phyloP scores from a whole-genome alignment of 2,329 filamentous ascomycete species.

The Trichoderma simmonsii region DNA sequence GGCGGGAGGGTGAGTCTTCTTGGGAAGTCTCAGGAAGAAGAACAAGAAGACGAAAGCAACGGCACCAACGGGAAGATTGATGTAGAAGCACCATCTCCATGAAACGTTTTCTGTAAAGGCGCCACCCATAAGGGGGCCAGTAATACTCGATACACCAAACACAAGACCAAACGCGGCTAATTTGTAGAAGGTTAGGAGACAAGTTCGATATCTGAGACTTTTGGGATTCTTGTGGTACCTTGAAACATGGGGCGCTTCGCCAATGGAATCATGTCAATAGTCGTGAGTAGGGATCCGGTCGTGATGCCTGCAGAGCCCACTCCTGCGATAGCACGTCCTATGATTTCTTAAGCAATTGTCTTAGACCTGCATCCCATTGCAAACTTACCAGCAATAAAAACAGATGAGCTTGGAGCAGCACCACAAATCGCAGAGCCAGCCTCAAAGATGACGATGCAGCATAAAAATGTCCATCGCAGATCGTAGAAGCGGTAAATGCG shows the following conservation, averaged over 20 bases:
- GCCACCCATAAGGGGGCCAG: conserved; percentile 53
- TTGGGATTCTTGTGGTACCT: conserved; percentile 25
- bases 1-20: conserved; percentile 29
- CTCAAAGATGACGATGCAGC: conserved; percentile 51
- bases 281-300: conserved; percentile 54
- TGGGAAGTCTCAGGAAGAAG: conserved; percentile 46
- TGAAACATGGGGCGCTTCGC: conserved; percentile 59
- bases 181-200: conserved; percentile 16
- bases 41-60: conserved; percentile 48
- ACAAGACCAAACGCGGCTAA: conserved; percentile 51
- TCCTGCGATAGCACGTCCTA: conserved; percentile 51
- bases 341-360: background rate
- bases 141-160: conserved; percentile 53
- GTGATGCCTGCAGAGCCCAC: conserved; percentile 56
- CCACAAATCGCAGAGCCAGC: conserved; percentile 54
- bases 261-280: conserved; percentile 58
- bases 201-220: background rate
- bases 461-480: conserved; percentile 47
- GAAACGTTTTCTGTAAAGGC: conserved; percentile 47
- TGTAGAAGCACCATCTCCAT: conserved; percentile 59
- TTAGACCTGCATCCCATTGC: background rate
- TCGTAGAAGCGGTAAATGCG: conserved; percentile 54
- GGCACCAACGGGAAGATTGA: conserved; percentile 55
- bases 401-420: conserved; percentile 49
- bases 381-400: conserved; percentile 49